Conservation (phyloP, 139 green algal genomes). For the Spirogloea muscicola region DNA sequence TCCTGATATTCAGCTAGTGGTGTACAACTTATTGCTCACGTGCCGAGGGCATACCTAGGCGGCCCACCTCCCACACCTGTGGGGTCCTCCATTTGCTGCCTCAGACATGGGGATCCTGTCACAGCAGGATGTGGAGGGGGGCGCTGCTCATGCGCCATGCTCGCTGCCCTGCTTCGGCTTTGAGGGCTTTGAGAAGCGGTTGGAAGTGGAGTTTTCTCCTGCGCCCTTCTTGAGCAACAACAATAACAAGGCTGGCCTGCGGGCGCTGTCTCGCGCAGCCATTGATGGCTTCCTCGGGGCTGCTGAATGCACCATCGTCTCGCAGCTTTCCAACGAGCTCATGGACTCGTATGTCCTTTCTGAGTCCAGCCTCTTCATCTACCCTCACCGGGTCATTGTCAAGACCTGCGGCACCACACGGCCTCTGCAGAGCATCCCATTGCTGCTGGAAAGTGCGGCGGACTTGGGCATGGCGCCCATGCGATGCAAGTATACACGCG, state of each 20-base stretch:
- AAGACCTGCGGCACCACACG: slow-evolving; percentile 98
- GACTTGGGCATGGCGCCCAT: slow-evolving; percentile 57
- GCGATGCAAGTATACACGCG: slow-evolving; percentile 81
- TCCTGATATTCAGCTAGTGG: too few species aligned
- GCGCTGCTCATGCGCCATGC: too few species aligned
- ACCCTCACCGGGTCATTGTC: slow-evolving; percentile 80
- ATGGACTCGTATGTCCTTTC: slow-evolving; percentile 97
- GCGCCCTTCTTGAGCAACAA: neutral
- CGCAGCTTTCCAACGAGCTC: slow-evolving; percentile 60
- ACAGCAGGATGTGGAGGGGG: too few species aligned
- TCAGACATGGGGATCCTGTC: too few species aligned
- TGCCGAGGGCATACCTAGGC: too few species aligned
- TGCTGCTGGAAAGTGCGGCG: slow-evolving; percentile 69
- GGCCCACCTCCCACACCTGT: too few species aligned
- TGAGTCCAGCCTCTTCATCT: slow-evolving; percentile 95
- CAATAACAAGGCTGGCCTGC: slow-evolving; percentile 31
- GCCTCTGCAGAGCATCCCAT: slow-evolving; percentile 66
- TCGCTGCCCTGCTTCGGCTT: slow-evolving; percentile 34
- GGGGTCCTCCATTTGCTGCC: too few species aligned
- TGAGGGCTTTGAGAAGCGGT: slow-evolving; percentile 49
- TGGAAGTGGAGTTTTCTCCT: slow-evolving; percentile 40
- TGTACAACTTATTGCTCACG: too few species aligned
- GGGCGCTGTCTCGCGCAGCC: slow-evolving; percentile 17
- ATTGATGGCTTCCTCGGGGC: slow-evolving; percentile 52
- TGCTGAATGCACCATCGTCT: slow-evolving; percentile 92